A percentile compares a stretch with the other conserved stretches of the same genome.
These are phyloP conservation scores for Aquilaria yunnanensis DNA, from an alignment of 345 rosid species.

Conservation along the genomic window DNA sequence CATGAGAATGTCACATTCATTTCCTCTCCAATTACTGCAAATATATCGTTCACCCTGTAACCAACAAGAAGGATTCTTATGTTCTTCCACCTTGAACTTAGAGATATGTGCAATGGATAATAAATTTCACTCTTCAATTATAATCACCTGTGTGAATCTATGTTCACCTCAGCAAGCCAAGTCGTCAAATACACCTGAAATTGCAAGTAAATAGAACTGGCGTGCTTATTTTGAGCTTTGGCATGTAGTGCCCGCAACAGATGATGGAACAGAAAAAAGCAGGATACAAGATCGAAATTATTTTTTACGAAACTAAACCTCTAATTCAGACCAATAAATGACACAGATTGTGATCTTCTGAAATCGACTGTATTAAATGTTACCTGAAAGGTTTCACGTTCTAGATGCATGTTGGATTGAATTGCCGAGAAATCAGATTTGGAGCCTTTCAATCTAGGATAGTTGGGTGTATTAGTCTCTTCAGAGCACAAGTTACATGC, in stretches of 20 bases:
- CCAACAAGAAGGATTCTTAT: neutral
- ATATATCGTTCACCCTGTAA: slow-evolving; percentile 62
- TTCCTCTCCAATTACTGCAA: slow-evolving; percentile 57
- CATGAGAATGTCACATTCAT: slow-evolving; percentile 37
- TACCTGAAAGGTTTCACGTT: slow-evolving; percentile 60
- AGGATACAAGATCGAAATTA: too few relatives aligned
- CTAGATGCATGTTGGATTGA: slow-evolving; percentile 31
- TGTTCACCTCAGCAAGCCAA: slow-evolving; percentile 79
- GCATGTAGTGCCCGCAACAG: too few relatives aligned
- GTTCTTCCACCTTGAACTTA: neutral
- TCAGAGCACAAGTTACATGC: slow-evolving; percentile 42
- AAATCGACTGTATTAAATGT: too few relatives aligned
- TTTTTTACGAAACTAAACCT: neutral
- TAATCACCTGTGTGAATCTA: slow-evolving; percentile 55
- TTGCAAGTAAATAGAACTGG: too few relatives aligned
- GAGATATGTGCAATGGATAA: neutral
- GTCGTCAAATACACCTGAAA: slow-evolving; percentile 67
- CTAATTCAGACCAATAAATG: neutral
- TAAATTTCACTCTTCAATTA: neutral
- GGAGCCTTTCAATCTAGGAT: slow-evolving; percentile 39
- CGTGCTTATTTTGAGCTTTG: too few relatives aligned
- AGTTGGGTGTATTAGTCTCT: slow-evolving; percentile 37
- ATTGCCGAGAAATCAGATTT: slow-evolving; percentile 22
- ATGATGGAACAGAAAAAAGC: too few relatives aligned
- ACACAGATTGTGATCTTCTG: too few relatives aligned